Conservation (phyloP, 2,329 filamentous ascomycete genomes). For the Fusarium euwallaceae region DNA sequence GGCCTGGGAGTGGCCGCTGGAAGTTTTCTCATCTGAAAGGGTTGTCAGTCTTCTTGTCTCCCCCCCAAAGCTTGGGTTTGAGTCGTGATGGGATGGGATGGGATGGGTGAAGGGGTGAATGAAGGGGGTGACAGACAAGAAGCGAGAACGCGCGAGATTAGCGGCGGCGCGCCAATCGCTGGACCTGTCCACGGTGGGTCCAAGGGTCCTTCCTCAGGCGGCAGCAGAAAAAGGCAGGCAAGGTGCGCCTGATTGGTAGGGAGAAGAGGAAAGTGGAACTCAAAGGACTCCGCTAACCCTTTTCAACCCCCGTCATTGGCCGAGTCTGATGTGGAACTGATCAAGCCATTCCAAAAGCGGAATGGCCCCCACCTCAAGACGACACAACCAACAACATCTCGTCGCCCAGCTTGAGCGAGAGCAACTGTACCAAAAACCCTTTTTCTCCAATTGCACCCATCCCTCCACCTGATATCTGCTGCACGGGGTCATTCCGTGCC, state of each 20-base stretch:
- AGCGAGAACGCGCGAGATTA: not conserved
- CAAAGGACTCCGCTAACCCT: not conserved
- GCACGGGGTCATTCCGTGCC: not conserved
- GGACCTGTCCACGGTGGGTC: not conserved
- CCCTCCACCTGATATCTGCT: not conserved
- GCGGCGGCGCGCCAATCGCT: constrained; percentile 1
- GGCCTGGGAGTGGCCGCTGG: not conserved
- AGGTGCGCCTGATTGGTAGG: not conserved
- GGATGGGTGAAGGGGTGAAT: not conserved
- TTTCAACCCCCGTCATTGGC: not conserved
- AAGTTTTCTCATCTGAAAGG: not conserved
- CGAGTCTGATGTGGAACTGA: not conserved
- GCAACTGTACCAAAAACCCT: not conserved
- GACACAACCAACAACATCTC: constrained; percentile 4
- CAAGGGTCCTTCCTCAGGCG: not conserved
- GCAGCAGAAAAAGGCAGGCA: not conserved
- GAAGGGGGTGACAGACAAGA: not conserved
- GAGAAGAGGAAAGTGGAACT: not conserved
- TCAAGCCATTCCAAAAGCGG: not conserved
- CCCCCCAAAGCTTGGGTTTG: not conserved
- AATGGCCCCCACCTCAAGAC: not conserved
- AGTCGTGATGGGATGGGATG: not conserved
- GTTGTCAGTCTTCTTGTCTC: not conserved
- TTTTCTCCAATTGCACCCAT: not conserved
- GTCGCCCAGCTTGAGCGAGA: constrained; percentile 5